These are phyloP conservation scores for Fusarium robinianum DNA, from an alignment of 2,329 filamentous ascomycete genomes.

Conservation along the genomic window DNA sequence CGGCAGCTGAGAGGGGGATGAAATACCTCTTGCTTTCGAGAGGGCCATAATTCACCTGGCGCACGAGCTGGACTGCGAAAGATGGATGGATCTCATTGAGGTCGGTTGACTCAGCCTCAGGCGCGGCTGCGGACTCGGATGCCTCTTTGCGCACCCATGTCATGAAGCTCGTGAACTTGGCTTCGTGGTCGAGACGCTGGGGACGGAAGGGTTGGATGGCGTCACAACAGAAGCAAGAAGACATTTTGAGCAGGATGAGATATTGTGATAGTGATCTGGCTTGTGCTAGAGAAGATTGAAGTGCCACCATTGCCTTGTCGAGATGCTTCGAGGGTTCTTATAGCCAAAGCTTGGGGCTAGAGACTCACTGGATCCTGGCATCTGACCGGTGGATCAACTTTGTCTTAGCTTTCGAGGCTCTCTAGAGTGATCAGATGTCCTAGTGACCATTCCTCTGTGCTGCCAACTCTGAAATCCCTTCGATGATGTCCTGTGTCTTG, in stretches of 20 bases:
- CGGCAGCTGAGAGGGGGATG: background rate
- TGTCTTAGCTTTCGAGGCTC: too few relatives aligned
- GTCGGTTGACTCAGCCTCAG: background rate
- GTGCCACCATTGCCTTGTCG: too few relatives aligned
- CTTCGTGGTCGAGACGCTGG: constrained; percentile 6
- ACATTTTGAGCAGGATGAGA: constrained; percentile 3
- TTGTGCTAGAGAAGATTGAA: too few relatives aligned
- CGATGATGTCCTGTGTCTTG: too few relatives aligned
- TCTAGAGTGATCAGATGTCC: too few relatives aligned
- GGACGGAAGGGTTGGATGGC: constrained; percentile 6
- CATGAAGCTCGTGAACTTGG: constrained; percentile 12
- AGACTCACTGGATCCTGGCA: too few relatives aligned
- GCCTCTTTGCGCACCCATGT: constrained; percentile 1
- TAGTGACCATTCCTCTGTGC: too few relatives aligned
- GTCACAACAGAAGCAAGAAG: constrained; percentile 10
- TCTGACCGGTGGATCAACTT: too few relatives aligned
- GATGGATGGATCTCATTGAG: background rate
- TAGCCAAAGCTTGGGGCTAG: too few relatives aligned
- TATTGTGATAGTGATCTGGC: too few relatives aligned
- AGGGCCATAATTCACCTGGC: constrained; percentile 17
- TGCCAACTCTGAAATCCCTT: too few relatives aligned
- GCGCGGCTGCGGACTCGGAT: background rate
- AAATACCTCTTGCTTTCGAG: constrained; percentile 18
- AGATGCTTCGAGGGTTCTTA: too few relatives aligned
- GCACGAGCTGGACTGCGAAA: constrained; percentile 15